These are phyloP conservation scores for Clonostachys sp. DNA, from an alignment of 2,329 filamentous ascomycete genomes.

Conservation along the genomic window DNA sequence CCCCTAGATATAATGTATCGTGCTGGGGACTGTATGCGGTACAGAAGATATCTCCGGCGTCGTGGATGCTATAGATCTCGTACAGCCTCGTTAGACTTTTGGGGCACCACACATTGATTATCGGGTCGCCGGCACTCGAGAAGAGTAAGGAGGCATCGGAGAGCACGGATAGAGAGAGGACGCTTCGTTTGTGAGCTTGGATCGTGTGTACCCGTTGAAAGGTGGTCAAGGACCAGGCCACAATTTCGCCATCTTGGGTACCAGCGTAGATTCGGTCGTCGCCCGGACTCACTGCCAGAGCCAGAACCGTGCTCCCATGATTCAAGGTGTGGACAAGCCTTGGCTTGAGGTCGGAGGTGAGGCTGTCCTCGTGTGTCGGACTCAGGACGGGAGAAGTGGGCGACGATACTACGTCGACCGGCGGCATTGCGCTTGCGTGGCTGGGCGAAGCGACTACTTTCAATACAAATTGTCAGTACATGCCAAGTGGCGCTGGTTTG, in stretches of 20 bases:
- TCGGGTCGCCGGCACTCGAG: slow-evolving; percentile 88
- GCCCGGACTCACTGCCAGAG: slow-evolving; percentile 74
- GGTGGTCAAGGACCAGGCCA: slow-evolving; percentile 84
- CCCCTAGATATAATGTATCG: slow-evolving; percentile 83
- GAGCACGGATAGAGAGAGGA: slow-evolving; percentile 80
- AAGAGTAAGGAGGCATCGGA: slow-evolving; percentile 73
- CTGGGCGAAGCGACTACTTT: background rate
- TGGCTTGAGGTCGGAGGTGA: slow-evolving; percentile 30
- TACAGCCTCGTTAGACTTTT: slow-evolving; percentile 71
- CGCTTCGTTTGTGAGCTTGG: slow-evolving; percentile 86
- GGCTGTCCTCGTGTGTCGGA: slow-evolving; percentile 1
- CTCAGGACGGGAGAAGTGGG: background rate
- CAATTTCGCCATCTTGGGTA: slow-evolving; percentile 88
- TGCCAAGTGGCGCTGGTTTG: too few species aligned
- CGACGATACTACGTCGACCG: background rate
- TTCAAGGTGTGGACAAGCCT: slow-evolving; percentile 69
- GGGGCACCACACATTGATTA: slow-evolving; percentile 92
- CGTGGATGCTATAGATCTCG: slow-evolving; percentile 89
- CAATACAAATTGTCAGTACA: too few species aligned
- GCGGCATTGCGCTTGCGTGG: background rate
- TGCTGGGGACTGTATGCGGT: slow-evolving; percentile 79
- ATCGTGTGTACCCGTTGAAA: slow-evolving; percentile 77
- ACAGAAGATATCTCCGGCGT: slow-evolving; percentile 93
- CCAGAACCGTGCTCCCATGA: slow-evolving; percentile 75
- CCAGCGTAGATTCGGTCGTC: slow-evolving; percentile 84